phyloP scores from a whole-genome alignment of 495 filamentous ascomycete genomes.

The Aspergillus wentii region DNA sequence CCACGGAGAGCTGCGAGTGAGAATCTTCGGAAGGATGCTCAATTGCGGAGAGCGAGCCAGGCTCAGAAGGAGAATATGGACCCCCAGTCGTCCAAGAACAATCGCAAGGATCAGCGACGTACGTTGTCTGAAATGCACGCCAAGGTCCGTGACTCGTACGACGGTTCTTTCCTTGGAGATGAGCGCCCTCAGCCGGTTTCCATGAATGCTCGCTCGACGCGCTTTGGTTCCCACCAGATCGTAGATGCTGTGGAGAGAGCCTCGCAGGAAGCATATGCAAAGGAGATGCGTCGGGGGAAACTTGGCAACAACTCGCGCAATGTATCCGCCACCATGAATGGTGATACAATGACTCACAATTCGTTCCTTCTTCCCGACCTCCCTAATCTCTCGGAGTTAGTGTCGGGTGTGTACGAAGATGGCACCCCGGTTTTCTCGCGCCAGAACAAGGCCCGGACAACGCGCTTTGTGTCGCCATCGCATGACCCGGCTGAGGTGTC shows the following conservation, averaged over 20 bases:
- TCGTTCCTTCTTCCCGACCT: slow-evolving; percentile 65
- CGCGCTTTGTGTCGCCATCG: slow-evolving; percentile 51
- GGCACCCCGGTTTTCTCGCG: slow-evolving; percentile 59
- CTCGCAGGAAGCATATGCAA: slow-evolving; percentile 34
- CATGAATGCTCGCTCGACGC: slow-evolving; percentile 47
- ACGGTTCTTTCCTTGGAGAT: slow-evolving; percentile 46
- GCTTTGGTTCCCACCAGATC: slow-evolving; percentile 49
- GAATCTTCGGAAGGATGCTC: slow-evolving; percentile 40
- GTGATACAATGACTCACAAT: slow-evolving; percentile 42
- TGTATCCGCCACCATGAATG: slow-evolving; percentile 19
- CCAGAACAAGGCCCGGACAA: slow-evolving; percentile 42
- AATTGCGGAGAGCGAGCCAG: slow-evolving; percentile 37
- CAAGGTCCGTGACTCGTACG: slow-evolving; percentile 50
- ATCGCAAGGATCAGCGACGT: slow-evolving; percentile 30
- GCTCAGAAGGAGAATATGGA: slow-evolving; percentile 43
- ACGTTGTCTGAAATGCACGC: slow-evolving; percentile 52
- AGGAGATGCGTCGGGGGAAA: slow-evolving; percentile 30
- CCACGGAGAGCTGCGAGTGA: slow-evolving; percentile 31
- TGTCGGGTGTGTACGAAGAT: slow-evolving; percentile 63
- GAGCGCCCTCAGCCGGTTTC: slow-evolving; percentile 46
- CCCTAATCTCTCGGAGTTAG: slow-evolving; percentile 66
- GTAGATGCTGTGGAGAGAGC: slow-evolving; percentile 41
- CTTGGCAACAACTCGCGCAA: slow-evolving; percentile 11
- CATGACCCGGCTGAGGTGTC: slow-evolving; percentile 35
- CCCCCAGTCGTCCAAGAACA: slow-evolving; percentile 30